A percentile compares a stretch with the other conserved stretches of the same genome.
Conservation (phyloP, 176 grass and related monocot genomes). For the Tuctoria greenei region DNA sequence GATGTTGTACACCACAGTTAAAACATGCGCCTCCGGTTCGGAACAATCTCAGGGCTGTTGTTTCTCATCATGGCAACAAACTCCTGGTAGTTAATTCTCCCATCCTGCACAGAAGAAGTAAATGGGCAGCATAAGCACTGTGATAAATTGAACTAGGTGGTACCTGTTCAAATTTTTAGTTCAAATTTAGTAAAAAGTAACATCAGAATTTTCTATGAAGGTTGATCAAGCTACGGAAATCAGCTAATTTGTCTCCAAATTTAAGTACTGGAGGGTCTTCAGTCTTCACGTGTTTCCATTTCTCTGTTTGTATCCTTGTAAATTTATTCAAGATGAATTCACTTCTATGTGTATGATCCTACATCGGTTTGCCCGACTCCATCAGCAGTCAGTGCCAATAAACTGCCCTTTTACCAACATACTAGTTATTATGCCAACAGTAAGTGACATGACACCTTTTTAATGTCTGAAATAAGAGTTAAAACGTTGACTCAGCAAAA, state of each 20-base stretch:
- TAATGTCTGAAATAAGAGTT: not conserved
- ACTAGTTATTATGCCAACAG: too few relatives aligned
- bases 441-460: too few relatives aligned
- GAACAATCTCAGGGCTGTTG: slow-evolving; percentile 64
- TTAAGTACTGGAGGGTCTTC: too few relatives aligned
- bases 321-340: too few relatives aligned
- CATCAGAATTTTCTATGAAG: too few relatives aligned
- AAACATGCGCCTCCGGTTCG: slow-evolving; percentile 58
- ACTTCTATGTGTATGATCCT: too few relatives aligned
- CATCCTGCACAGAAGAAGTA: slow-evolving; percentile 60
- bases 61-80: slow-evolving; percentile 96
- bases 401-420: too few relatives aligned
- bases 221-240: too few relatives aligned
- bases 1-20: slow-evolving; percentile 20
- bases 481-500: not conserved
- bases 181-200: too few relatives aligned
- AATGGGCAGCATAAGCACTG: slow-evolving; percentile 5
- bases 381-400: too few relatives aligned
- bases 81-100: slow-evolving; percentile 96
- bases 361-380: too few relatives aligned
- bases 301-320: not conserved
- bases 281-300: not conserved
- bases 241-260: too few relatives aligned
- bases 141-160: not conserved
- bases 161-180: not conserved